Conservation (phyloP, 1,139 yeast genomes). For the Wickerhamomyces sp. region DNA sequence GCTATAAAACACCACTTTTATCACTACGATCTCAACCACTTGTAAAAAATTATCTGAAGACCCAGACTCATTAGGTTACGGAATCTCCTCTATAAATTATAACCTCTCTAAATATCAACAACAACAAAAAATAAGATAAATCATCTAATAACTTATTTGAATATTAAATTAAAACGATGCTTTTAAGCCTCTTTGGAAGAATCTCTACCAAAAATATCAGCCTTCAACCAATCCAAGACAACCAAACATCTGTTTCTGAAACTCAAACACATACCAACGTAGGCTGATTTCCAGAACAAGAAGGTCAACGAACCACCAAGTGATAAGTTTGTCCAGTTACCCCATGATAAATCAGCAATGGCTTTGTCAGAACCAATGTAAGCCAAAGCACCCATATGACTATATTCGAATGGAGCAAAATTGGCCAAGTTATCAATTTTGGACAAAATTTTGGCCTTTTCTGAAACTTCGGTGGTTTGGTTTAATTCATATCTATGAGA, state of each 20-base stretch:
- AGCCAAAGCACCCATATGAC: conserved; percentile 71
- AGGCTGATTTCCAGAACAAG: conserved; percentile 92
- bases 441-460: conserved; percentile 42
- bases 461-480: conserved; percentile 28
- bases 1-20: too few relatives aligned
- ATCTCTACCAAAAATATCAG: conserved; percentile 86
- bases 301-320: conserved; percentile 85
- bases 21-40: too few relatives aligned
- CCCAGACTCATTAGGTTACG: too few relatives aligned
- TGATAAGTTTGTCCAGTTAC: conserved; percentile 76
- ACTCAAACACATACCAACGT: conserved; percentile 87
- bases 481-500: conserved; percentile 45
- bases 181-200: conserved; percentile 34
- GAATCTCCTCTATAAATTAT: too few relatives aligned
- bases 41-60: too few relatives aligned
- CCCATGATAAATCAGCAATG: conserved; percentile 88
- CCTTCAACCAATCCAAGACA: conserved; percentile 83
- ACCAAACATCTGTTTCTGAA: conserved; percentile 84
- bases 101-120: too few relatives aligned
- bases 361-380: conserved; percentile 89
- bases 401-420: conserved; percentile 51
- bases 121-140: too few relatives aligned
- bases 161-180: too few relatives aligned
- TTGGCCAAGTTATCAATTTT: conserved; percentile 66
- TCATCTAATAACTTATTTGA: too few relatives aligned